These are phyloP conservation scores for Corynespora cassiicola DNA, from an alignment of 2,329 filamentous ascomycete species.

Conservation along the genomic window DNA sequence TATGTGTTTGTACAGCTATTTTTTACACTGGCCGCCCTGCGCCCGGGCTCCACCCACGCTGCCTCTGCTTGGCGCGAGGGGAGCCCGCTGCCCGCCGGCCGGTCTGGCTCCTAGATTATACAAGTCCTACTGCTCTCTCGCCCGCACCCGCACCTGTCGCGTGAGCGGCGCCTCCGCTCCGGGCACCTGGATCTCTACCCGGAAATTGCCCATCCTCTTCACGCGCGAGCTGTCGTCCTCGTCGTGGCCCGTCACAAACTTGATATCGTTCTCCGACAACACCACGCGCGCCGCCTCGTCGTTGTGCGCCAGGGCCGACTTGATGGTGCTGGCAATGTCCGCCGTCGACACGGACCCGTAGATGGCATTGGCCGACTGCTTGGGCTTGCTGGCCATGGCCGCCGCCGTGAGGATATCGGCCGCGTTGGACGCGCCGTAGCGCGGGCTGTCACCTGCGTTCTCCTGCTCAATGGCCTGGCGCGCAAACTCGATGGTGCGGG, in stretches of 20 bases:
- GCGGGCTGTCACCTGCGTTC: conserved; percentile 31
- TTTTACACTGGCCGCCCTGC: conserved; percentile 29
- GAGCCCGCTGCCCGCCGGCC: conserved; percentile 1
- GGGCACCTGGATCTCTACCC: conserved; percentile 58
- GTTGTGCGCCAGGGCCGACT: conserved; percentile 56
- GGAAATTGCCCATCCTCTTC: conserved; percentile 61
- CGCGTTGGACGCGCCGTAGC: conserved; percentile 41
- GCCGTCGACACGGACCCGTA: conserved; percentile 62
- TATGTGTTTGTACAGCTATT: conserved; percentile 32
- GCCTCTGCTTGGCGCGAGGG: too few relatives aligned
- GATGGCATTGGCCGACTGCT: conserved; percentile 44
- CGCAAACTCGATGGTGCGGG: conserved; percentile 55
- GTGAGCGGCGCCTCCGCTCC: conserved; percentile 49
- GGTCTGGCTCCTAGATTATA: not conserved
- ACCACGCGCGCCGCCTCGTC: conserved; percentile 59
- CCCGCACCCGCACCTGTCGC: conserved; percentile 40
- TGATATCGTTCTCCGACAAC: conserved; percentile 57
- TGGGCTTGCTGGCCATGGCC: conserved; percentile 34
- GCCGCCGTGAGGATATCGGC: conserved; percentile 45
- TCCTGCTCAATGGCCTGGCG: conserved; percentile 51
- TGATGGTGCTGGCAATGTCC: conserved; percentile 59
- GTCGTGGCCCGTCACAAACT: conserved; percentile 51
- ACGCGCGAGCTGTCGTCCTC: conserved; percentile 52
- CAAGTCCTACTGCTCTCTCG: conserved; percentile 33
- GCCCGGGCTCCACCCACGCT: conserved; percentile 13